phyloP scores from a whole-genome alignment of 2,329 filamentous ascomycete species.

The Talaromyces sp. region DNA sequence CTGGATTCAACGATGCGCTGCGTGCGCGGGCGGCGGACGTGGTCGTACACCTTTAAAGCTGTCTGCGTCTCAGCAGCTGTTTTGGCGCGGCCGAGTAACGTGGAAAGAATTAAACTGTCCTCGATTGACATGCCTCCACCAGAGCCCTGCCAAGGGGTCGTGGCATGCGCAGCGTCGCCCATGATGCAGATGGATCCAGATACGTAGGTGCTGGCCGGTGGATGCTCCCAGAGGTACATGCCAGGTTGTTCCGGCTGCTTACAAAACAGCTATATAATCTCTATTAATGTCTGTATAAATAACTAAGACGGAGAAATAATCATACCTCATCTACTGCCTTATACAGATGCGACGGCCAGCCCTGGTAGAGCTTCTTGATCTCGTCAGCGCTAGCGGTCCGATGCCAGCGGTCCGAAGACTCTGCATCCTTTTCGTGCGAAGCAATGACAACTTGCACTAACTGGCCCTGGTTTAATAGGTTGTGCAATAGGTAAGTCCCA shows the following conservation, averaged over 20 bases:
- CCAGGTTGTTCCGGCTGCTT: not conserved
- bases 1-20: constrained; percentile 45
- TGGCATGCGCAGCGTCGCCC: constrained; percentile 36
- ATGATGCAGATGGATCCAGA: constrained; percentile 18
- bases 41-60: constrained; percentile 45
- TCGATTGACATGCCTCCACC: constrained; percentile 35
- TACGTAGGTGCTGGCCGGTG: constrained; percentile 1
- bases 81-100: constrained; percentile 19
- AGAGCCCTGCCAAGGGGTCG: constrained; percentile 31
- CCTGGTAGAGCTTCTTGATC: constrained; percentile 4
- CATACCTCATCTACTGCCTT: not conserved
- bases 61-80: constrained; percentile 4
- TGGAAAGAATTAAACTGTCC: constrained; percentile 28
- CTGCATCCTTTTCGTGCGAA: constrained; percentile 1
- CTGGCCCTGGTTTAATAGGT: not conserved
- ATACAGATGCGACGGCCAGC: not conserved
- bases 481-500: not conserved
- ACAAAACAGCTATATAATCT: not conserved
- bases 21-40: constrained; percentile 37
- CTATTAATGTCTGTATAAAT: not conserved
- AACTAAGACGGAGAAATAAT: not conserved
- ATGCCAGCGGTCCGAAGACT: constrained; percentile 3
- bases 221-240: constrained; percentile 9
- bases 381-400: not conserved
- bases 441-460: constrained; percentile 1